A percentile compares a stretch with the other conserved stretches of the same genome.
phyloP scores from a whole-genome alignment of 1,284 basidiomycete genomes.

The Marasmius fiardii region DNA sequence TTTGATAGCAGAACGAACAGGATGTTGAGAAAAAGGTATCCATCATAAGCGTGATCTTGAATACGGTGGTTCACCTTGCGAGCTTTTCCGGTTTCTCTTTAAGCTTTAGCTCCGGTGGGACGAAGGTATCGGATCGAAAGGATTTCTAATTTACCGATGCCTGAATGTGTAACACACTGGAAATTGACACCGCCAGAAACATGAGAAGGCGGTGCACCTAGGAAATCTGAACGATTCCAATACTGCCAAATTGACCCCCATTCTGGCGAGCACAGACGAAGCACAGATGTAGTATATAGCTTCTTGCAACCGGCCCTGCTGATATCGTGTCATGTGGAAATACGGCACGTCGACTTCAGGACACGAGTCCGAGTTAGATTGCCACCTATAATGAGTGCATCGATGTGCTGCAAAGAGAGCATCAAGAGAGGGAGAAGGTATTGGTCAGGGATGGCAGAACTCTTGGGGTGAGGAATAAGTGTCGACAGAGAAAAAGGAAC shows the following conservation, averaged over 20 bases:
- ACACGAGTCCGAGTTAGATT: neutral
- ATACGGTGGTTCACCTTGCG: conserved; percentile 43
- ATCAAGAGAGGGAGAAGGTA: too few species aligned
- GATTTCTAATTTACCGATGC: conserved; percentile 62
- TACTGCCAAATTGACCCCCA: conserved; percentile 65
- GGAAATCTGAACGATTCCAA: conserved; percentile 70
- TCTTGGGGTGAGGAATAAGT: neutral
- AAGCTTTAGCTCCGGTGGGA: conserved; percentile 60
- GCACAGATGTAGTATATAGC: too few species aligned
- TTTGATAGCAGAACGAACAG: conserved; percentile 55
- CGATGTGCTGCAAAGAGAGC: conserved; percentile 1
- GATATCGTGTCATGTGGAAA: conserved; percentile 9
- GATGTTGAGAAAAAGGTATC: neutral
- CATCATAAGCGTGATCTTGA: neutral
- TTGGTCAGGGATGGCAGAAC: neutral
- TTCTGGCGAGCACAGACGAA: conserved; percentile 64
- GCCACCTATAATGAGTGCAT: conserved; percentile 54
- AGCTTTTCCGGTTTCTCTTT: conserved; percentile 45
- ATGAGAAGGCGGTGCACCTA: conserved; percentile 32
- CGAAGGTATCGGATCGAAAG: conserved; percentile 58
- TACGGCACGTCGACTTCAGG: conserved; percentile 11
- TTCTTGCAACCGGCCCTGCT: conserved; percentile 68
- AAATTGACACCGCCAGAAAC: too few species aligned
- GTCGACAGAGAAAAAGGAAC: too few species aligned
- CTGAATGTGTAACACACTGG: conserved; percentile 25